These are phyloP conservation scores for Pholiota conissans DNA, from an alignment of 768 basidiomycete genomes.

Conservation along the genomic window DNA sequence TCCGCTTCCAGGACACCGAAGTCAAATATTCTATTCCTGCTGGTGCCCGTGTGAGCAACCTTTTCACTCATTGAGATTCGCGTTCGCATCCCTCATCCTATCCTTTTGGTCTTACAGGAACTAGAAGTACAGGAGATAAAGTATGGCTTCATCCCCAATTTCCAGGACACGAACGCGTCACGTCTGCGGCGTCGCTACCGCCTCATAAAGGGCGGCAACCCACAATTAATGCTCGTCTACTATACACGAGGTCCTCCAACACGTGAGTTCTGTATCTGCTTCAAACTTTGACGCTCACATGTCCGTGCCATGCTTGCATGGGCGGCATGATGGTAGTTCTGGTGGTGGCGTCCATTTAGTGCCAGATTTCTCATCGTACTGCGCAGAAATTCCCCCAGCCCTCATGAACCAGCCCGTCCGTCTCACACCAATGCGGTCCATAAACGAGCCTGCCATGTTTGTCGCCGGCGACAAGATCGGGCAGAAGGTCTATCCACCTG, in stretches of 20 bases:
- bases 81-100: neutral
- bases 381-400: constrained; percentile 57
- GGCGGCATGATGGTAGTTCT: neutral
- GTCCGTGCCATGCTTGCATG: constrained; percentile 3
- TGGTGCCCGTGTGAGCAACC: constrained; percentile 52
- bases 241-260: constrained; percentile 65
- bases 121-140: constrained; percentile 76
- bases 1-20: constrained; percentile 77
- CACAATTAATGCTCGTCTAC: constrained; percentile 73
- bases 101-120: constrained; percentile 48
- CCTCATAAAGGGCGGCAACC: constrained; percentile 70
- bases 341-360: constrained; percentile 1
- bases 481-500: constrained; percentile 55
- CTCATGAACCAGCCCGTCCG: constrained; percentile 64
- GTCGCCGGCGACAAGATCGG: constrained; percentile 75
- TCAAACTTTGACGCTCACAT: neutral
- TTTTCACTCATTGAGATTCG: neutral
- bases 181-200: constrained; percentile 73
- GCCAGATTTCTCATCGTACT: neutral
- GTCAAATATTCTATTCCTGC: constrained; percentile 55
- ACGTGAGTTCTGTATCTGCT: constrained; percentile 47
- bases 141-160: constrained; percentile 73
- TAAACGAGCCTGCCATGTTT: constrained; percentile 67
- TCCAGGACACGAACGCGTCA: constrained; percentile 60
- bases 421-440: constrained; percentile 64